Conservation (phyloP, 495 filamentous ascomycete species). For the Choiromyces venosus region DNA sequence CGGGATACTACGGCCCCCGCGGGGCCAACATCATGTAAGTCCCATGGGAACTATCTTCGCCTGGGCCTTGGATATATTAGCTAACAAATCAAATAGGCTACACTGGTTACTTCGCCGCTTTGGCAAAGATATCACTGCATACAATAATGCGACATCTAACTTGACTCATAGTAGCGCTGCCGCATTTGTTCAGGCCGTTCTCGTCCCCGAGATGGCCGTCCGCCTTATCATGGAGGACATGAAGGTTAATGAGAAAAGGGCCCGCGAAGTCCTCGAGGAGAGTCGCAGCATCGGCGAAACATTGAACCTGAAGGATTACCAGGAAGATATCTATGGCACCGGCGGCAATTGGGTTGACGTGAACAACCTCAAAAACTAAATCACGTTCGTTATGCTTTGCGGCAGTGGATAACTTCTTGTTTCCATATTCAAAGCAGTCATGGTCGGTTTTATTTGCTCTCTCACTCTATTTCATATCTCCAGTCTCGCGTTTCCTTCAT, state of each 20-base stretch:
- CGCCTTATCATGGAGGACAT: slow-evolving; percentile 81
- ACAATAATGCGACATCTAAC: neutral
- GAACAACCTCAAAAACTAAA: neutral
- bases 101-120: neutral
- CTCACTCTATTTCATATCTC: neutral
- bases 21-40: slow-evolving; percentile 62
- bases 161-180: slow-evolving; percentile 64
- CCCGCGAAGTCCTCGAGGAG: slow-evolving; percentile 63
- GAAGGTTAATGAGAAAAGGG: slow-evolving; percentile 57
- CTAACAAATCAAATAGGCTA: neutral
- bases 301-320: slow-evolving; percentile 59
- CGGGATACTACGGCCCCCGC: slow-evolving; percentile 83
- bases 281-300: slow-evolving; percentile 73
- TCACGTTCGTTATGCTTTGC: neutral
- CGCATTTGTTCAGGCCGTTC: slow-evolving; percentile 73
- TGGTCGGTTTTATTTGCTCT: neutral
- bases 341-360: neutral
- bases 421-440: neutral
- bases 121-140: neutral
- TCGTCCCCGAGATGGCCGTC: slow-evolving; percentile 78
- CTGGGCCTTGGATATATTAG: neutral
- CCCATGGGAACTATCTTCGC: neutral
- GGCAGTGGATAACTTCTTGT: neutral
- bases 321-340: slow-evolving; percentile 53
- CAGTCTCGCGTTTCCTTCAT: neutral